Base-by-base conservation (phyloP, 345 rosid species). In the Citrus inodora region DNA sequence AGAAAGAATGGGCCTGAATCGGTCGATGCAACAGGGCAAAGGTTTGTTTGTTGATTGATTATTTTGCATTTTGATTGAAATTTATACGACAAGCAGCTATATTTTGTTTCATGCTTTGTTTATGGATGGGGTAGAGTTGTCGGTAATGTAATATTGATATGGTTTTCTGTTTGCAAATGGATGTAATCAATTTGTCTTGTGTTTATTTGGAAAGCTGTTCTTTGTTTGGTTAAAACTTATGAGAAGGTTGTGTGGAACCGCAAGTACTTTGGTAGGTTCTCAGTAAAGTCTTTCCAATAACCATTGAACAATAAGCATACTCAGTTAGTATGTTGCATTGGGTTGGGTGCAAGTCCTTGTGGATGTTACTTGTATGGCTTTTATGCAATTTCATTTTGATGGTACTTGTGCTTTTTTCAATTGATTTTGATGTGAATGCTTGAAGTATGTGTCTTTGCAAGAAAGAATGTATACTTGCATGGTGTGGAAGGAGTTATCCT, bases 1-100 rank as follows among this genome's bases (percentile, higher is more conserved):
- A 87, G 88, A 85, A 93, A 89, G 88, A 82, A 81, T 74, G 91
- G 81, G 27, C 53, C 75, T 76, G 75, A 59, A 40, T 83, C 79
- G 25, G 35, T 79, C 17, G 24, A 62, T 4, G 67, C 70, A 21
- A 70, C 70, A 21, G 84, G 79, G 9, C 75, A 72, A 46, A 86
- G 87, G 90, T 51, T 83, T 1, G 42, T 13, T 24, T 14, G 81
- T 72, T 76, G 58, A 48, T 30, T 65, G 14, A 21, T 74, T 58
- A 5, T 62, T 79, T 2, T 19, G 21, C 51, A 59, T n/a, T 59
- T 67, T 59, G 42, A 67, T 60, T 62, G 67, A n/a, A 75, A 59
- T 35, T 33, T 58, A 10, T 37, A n/a, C 30, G 74, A 40, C 25
- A 10, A 68, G 21, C 21, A 40, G 2, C 4, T 25, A 27, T 53